Percentiles rank a stretch among this genome's conserved stretches.
Evolutionary conservation across 2,329 filamentous ascomycete species (phyloP).

Genomic region (Fusarium mangiferae): DNA sequence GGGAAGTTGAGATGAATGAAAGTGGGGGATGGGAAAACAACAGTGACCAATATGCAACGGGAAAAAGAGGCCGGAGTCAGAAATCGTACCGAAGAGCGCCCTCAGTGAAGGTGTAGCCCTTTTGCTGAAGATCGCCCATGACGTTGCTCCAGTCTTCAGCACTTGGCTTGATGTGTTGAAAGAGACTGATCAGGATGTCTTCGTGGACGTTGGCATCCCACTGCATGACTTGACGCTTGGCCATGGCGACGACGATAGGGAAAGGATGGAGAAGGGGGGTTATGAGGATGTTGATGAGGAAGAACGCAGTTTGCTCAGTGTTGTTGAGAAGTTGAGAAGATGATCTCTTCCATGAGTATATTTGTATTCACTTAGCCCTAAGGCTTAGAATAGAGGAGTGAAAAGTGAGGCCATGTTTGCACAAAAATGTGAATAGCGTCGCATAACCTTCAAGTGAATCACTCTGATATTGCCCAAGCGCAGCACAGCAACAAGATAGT

Average conservation of each 20-base stretch:
- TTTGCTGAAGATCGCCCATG: slow-evolving; percentile 49
- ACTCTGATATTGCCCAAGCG: neutral
- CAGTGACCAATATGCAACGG: neutral
- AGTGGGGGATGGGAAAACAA: neutral
- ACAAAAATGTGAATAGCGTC: neutral
- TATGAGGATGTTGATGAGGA: neutral
- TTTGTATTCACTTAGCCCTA: neutral
- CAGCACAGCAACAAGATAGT: neutral
- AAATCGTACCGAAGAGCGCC: slow-evolving; percentile 54
- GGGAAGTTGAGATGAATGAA: neutral
- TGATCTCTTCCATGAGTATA: neutral
- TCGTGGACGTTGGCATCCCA: slow-evolving; percentile 57
- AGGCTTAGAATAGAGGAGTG: neutral
- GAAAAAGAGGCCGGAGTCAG: neutral
- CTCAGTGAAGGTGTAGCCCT: slow-evolving; percentile 54
- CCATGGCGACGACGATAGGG: slow-evolving; percentile 32
- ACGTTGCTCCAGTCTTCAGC: slow-evolving; percentile 49
- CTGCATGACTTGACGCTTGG: slow-evolving; percentile 47
- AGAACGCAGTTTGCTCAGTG: neutral
- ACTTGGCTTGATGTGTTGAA: slow-evolving; percentile 50
- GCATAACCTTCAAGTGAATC: neutral
- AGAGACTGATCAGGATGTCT: slow-evolving; percentile 56
- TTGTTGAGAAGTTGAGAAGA: neutral
- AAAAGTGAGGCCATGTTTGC: neutral
- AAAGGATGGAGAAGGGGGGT: neutral